Percentiles rank a stretch among this genome's conserved stretches.
phyloP scores from a whole-genome alignment of 2,329 filamentous ascomycete species.

The Beauveria caledonica region DNA sequence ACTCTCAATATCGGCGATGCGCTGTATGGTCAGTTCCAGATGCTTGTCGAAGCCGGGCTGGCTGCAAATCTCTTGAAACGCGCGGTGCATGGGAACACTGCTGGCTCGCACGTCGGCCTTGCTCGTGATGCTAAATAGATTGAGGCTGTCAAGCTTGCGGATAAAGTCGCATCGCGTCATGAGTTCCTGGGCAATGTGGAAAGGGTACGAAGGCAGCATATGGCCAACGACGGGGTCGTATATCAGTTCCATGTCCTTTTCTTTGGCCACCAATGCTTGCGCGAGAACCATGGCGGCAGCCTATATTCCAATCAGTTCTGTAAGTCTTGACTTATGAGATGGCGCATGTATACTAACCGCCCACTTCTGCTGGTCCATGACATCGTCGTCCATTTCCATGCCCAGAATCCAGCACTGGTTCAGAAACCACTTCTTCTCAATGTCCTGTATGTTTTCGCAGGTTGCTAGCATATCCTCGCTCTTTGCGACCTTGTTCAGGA shows the following conservation, averaged over 20 bases:
- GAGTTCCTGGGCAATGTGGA: conserved; percentile 79
- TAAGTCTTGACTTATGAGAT: background rate
- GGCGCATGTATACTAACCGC: conserved; percentile 49
- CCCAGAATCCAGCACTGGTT: conserved; percentile 71
- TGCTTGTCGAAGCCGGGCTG: conserved; percentile 72
- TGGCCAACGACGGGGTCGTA: conserved; percentile 64
- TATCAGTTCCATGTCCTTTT: conserved; percentile 54
- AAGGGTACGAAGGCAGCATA: conserved; percentile 68
- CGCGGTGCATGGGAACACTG: conserved; percentile 91
- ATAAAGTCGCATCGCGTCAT: conserved; percentile 97
- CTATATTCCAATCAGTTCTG: conserved; percentile 28
- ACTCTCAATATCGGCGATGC: conserved; percentile 89
- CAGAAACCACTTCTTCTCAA: conserved; percentile 68
- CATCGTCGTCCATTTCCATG: conserved; percentile 81
- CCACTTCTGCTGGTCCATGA: conserved; percentile 97
- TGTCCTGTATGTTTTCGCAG: conserved; percentile 63
- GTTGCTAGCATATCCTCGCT: conserved; percentile 69
- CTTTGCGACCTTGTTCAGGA: conserved; percentile 85
- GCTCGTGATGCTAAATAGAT: conserved; percentile 90
- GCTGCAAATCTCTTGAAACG: conserved; percentile 76
- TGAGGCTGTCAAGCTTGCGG: conserved; percentile 82
- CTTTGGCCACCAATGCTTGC: conserved; percentile 78
- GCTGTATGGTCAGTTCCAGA: conserved; percentile 71
- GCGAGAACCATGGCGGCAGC: conserved; percentile 91
- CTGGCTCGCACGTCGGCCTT: conserved; percentile 82